phyloP scores from a whole-genome alignment of 306 rosid species.

The Spatholobus suberectus region DNA sequence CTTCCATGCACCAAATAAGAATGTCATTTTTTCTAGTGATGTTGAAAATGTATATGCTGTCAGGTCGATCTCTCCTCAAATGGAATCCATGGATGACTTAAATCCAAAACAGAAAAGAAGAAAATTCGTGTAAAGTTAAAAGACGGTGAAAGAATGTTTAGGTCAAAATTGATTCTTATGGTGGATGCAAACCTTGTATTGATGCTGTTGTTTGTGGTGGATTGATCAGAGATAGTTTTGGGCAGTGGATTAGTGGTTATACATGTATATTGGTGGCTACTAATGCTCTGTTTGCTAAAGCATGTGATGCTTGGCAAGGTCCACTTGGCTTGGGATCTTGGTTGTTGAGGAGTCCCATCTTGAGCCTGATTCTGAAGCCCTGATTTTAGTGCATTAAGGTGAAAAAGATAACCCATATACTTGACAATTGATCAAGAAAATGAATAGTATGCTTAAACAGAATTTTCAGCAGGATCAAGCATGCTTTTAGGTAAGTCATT shows the following conservation, averaged over 20 bases:
- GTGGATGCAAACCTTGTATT: no score
- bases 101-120: background rate
- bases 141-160: no score
- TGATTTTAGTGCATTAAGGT: no score
- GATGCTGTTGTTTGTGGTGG: no score
- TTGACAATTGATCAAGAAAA: background rate
- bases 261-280: background rate
- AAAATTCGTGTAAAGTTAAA: no score
- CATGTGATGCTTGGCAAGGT: background rate
- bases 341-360: background rate
- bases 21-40: background rate
- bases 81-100: background rate
- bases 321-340: background rate
- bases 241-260: no score
- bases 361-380: no score
- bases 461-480: background rate
- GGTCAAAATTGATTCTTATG: background rate
- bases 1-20: background rate
- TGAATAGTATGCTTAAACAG: background rate
- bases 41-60: background rate
- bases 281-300: background rate
- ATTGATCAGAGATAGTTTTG: no score
- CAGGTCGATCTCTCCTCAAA: no score
- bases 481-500: background rate
- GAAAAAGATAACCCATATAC: no score